phyloP scores from a whole-genome alignment of 176 grass and related monocot species.

The Canna indica region DNA sequence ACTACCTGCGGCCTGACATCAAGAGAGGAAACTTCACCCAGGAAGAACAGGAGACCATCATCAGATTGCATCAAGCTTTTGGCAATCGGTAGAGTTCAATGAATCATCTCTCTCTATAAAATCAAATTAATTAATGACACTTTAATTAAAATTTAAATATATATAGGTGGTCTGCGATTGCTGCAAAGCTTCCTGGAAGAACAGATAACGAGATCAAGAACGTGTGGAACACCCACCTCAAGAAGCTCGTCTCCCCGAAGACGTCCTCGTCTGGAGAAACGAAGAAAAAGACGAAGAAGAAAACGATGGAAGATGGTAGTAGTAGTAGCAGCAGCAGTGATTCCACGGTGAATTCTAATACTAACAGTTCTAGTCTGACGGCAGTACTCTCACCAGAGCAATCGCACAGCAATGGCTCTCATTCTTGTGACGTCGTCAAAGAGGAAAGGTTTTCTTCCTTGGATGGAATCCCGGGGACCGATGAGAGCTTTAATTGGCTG shows the following conservation, averaged over 20 bases:
- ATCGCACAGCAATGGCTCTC: too few species aligned
- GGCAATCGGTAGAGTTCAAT: constrained; percentile 1
- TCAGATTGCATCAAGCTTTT: neutral
- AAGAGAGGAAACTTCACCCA: neutral
- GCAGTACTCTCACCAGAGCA: too few species aligned
- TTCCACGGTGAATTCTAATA: too few species aligned
- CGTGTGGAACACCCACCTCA: constrained; percentile 7
- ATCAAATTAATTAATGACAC: too few species aligned
- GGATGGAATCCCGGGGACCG: neutral
- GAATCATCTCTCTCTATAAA: too few species aligned
- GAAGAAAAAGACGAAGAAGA: neutral
- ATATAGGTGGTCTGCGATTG: constrained; percentile 3
- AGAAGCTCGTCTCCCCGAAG: neutral
- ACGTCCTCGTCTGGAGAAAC: neutral
- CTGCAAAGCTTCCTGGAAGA: neutral
- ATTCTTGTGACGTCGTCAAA: too few species aligned
- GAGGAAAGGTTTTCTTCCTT: too few species aligned
- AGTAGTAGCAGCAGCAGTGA: too few species aligned
- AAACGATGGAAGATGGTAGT: too few species aligned
- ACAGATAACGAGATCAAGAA: constrained; percentile 16
- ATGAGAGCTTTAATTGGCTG: neutral
- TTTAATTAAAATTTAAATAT: neutral
- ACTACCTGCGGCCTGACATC: constrained; percentile 14
- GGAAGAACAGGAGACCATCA: constrained; percentile 10
- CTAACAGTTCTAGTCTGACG: too few species aligned